Evolutionary conservation across 495 filamentous ascomycete species (phyloP).

Genomic region (Neurospora sp.): DNA sequence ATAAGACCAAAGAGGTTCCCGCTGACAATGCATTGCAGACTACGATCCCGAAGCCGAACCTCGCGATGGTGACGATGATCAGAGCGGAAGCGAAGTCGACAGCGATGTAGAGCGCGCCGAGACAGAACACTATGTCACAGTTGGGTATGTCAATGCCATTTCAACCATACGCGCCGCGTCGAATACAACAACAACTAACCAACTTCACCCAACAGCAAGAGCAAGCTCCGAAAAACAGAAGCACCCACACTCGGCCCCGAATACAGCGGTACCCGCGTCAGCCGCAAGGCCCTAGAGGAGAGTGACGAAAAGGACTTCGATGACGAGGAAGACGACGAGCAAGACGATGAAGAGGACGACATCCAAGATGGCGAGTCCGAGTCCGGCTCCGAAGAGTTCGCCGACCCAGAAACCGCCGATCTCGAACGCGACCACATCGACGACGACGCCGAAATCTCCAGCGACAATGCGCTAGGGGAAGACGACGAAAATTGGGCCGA

Average conservation of each 20-base stretch:
- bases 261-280: slow-evolving; percentile 74
- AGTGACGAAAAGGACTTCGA: slow-evolving; percentile 28
- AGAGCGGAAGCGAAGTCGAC: slow-evolving; percentile 46
- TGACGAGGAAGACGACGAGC: slow-evolving; percentile 32
- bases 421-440: slow-evolving; percentile 37
- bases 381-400: slow-evolving; percentile 31
- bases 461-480: slow-evolving; percentile 49
- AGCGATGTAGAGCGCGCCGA: slow-evolving; percentile 31
- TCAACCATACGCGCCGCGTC: neutral
- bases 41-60: slow-evolving; percentile 78
- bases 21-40: slow-evolving; percentile 42
- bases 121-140: slow-evolving; percentile 76
- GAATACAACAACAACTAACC: slow-evolving; percentile 1
- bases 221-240: slow-evolving; percentile 69
- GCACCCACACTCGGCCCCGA: slow-evolving; percentile 58
- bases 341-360: slow-evolving; percentile 29
- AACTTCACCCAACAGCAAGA: slow-evolving; percentile 64
- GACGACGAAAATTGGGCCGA: slow-evolving; percentile 43
- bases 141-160: slow-evolving; percentile 46
- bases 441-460: slow-evolving; percentile 49
- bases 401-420: slow-evolving; percentile 36
- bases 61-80: slow-evolving; percentile 30
- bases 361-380: slow-evolving; percentile 16
- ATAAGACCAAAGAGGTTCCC: neutral
- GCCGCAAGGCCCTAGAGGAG: slow-evolving; percentile 53